Conservation (phyloP, 2,329 filamentous ascomycete species). For the Colletotrichum sp. region DNA sequence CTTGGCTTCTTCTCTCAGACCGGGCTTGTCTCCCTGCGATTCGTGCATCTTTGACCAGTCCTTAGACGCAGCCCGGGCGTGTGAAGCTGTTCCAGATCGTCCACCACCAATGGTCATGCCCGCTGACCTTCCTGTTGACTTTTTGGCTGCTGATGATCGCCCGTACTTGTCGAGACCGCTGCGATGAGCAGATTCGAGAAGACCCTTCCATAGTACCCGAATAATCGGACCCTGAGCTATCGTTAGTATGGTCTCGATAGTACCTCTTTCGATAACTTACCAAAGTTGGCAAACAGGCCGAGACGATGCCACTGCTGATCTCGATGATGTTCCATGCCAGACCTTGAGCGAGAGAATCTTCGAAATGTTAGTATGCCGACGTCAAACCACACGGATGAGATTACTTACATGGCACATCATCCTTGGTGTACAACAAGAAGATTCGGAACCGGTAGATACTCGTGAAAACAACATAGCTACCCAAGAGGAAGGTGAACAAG, state of each 20-base stretch:
- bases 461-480: constrained; percentile 15
- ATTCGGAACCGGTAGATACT: constrained; percentile 12
- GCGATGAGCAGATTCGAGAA: constrained; percentile 1
- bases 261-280: background rate
- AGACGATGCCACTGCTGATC: constrained; percentile 17
- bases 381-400: rapidly evolving
- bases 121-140: background rate
- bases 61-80: background rate
- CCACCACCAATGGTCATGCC: constrained; percentile 13
- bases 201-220: constrained; percentile 1
- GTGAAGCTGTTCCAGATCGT: background rate
- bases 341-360: constrained; percentile 6
- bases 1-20: constrained; percentile 7
- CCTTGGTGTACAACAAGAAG: background rate
- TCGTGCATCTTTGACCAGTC: constrained; percentile 7
- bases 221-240: background rate
- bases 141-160: background rate
- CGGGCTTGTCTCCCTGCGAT: background rate
- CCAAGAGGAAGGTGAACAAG: constrained; percentile 10
- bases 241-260: background rate
- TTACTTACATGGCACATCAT: constrained; percentile 10
- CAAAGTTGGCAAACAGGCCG: constrained; percentile 10
- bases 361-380: background rate
- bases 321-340: constrained; percentile 17
- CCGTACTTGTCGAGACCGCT: constrained; percentile 4